These are phyloP conservation scores for Cladophialophora psammophila DNA, from an alignment of 2,329 filamentous ascomycete species.

Conservation along the genomic window DNA sequence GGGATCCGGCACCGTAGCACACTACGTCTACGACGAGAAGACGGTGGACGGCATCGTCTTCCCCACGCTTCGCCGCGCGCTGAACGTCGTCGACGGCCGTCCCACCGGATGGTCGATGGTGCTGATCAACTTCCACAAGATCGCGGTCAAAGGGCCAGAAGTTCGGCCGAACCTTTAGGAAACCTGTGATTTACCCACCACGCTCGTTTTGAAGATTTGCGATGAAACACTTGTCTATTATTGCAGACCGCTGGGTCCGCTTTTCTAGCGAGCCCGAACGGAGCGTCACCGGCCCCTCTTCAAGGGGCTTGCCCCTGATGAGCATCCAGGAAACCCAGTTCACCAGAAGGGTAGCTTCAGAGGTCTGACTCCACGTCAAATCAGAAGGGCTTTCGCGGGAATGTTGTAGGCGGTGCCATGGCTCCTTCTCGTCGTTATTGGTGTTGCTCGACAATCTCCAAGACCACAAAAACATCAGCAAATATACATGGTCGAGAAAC, in stretches of 20 bases:
- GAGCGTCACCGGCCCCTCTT: no score
- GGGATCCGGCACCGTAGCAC: neutral
- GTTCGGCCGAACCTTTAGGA: constrained; percentile 1
- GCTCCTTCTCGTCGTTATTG: neutral
- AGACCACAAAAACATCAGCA: neutral
- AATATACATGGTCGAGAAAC: neutral
- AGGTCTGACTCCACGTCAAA: neutral
- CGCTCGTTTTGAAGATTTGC: no score
- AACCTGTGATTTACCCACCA: neutral
- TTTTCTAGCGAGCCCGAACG: no score
- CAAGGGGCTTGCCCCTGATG: no score
- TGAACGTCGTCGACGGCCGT: neutral
- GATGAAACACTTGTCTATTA: no score
- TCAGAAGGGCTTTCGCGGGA: neutral
- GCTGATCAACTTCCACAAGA: constrained; percentile 9
- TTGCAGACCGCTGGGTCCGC: no score
- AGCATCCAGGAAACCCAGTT: no score
- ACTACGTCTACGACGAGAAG: neutral
- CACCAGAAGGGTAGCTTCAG: neutral
- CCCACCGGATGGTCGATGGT: constrained; percentile 5
- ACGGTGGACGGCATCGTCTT: neutral
- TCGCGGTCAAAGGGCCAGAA: constrained; percentile 1
- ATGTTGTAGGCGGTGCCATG: no score
- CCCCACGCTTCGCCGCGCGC: neutral
- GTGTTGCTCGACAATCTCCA: neutral